Percentiles rank a stretch among this genome's conserved stretches.
Evolutionary conservation across 2,329 filamentous ascomycete species (phyloP).

Genomic region (Kalaharituber pfeilii): DNA sequence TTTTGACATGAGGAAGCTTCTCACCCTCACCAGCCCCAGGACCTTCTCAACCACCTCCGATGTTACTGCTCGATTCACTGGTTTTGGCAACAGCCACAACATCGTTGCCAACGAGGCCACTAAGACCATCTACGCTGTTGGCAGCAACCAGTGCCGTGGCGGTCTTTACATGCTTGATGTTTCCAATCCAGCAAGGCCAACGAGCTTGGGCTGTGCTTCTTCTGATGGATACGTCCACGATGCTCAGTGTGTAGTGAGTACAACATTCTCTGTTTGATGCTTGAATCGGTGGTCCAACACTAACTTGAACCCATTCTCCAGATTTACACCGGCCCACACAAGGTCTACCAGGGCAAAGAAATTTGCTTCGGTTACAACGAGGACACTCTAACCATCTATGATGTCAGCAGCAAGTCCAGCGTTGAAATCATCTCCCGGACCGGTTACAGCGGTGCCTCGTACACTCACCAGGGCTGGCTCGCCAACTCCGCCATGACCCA

Average conservation of each 20-base stretch:
- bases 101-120: slow-evolving; percentile 35
- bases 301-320: neutral
- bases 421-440: slow-evolving; percentile 34
- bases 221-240: slow-evolving; percentile 44
- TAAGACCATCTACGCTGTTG: slow-evolving; percentile 31
- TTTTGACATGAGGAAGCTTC: slow-evolving; percentile 44
- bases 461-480: slow-evolving; percentile 28
- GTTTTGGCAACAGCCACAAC: slow-evolving; percentile 35
- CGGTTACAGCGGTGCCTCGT: slow-evolving; percentile 7
- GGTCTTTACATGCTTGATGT: slow-evolving; percentile 43
- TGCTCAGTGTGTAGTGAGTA: slow-evolving; percentile 39
- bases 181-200: slow-evolving; percentile 35
- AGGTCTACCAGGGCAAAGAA: slow-evolving; percentile 16
- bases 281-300: slow-evolving; percentile 32
- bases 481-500: slow-evolving; percentile 29
- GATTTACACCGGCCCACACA: slow-evolving; percentile 20
- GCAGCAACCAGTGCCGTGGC: slow-evolving; percentile 32
- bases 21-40: slow-evolving; percentile 32
- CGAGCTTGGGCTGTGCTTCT: slow-evolving; percentile 36
- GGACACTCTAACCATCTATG: slow-evolving; percentile 27
- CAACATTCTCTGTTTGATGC: slow-evolving; percentile 36
- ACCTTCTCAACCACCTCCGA: slow-evolving; percentile 30
- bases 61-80: slow-evolving; percentile 29
- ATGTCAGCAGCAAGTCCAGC: slow-evolving; percentile 34
- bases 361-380: slow-evolving; percentile 22